Percentiles rank a stretch among this genome's conserved stretches.
These are phyloP conservation scores for Eremothecium gossypii DNA, from an alignment of 1,139 yeast genomes.

Conservation along the genomic window DNA sequence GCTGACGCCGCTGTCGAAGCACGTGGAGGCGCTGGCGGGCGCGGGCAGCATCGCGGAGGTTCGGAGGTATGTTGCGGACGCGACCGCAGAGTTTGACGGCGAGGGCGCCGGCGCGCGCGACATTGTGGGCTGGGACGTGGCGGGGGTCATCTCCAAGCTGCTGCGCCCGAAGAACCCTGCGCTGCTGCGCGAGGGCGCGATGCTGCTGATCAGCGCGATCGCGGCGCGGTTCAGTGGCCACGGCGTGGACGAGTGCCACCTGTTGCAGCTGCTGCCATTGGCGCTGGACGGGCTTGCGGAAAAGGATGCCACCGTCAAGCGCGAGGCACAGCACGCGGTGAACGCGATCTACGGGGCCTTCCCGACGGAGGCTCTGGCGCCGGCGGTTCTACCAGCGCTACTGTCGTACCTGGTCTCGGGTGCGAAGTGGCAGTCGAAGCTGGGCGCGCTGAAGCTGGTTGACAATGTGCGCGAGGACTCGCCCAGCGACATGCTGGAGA, in stretches of 20 bases:
- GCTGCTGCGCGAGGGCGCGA: conserved; percentile 65
- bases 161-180: conserved; percentile 67
- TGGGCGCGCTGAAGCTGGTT: conserved; percentile 65
- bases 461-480: conserved; percentile 71
- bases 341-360: conserved; percentile 60
- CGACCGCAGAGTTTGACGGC: conserved; percentile 41
- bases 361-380: conserved; percentile 73
- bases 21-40: conserved; percentile 46
- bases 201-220: conserved; percentile 58
- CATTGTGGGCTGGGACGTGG: conserved; percentile 57
- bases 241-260: conserved; percentile 67
- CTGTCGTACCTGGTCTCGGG: conserved; percentile 60
- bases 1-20: conserved; percentile 59
- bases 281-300: conserved; percentile 67
- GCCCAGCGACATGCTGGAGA: conserved; percentile 78
- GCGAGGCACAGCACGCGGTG: conserved; percentile 67
- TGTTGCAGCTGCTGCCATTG: conserved; percentile 46
- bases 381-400: conserved; percentile 54
- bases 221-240: conserved; percentile 58
- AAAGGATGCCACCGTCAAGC: conserved; percentile 75
- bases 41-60: conserved; percentile 57
- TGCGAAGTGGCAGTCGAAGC: conserved; percentile 89
- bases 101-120: conserved; percentile 37
- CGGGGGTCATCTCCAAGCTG: conserved; percentile 54
- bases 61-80: conserved; percentile 49